Conservation (phyloP, 164 flowering plant genomes). For the Dillenia suffruticosa region DNA sequence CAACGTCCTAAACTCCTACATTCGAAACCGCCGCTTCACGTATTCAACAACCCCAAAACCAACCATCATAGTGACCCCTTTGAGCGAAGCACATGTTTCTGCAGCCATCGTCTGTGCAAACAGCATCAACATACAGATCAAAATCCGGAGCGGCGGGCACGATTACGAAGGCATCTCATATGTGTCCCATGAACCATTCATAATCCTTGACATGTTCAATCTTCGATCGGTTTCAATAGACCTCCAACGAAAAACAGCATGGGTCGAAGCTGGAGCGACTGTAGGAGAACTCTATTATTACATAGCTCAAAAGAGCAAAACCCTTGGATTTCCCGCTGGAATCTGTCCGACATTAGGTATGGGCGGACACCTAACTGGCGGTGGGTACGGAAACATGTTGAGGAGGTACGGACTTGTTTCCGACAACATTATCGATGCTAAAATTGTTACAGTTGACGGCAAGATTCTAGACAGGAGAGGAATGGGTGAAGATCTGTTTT, state of each 20-base stretch:
- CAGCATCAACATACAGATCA: no score
- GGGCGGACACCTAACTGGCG: conserved; percentile 41
- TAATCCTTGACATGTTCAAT: conserved; percentile 32
- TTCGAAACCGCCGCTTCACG: no score
- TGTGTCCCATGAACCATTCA: conserved; percentile 14
- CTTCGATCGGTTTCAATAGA: conserved; percentile 2
- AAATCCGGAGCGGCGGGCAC: no score
- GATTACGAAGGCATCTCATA: conserved; percentile 19
- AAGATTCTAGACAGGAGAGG: no score
- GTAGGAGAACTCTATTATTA: conserved; percentile 30
- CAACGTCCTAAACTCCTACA: no score
- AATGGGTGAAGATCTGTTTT: no score
- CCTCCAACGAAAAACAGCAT: conserved; percentile 15
- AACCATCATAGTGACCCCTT: no score
- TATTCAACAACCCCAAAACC: no score
- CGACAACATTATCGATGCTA: conserved; percentile 42
- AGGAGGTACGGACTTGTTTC: conserved; percentile 39
- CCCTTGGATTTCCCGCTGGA: conserved; percentile 37
- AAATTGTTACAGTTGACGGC: not conserved
- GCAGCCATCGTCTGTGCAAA: no score
- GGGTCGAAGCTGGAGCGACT: conserved; percentile 41
- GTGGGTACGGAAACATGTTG: conserved; percentile 41
- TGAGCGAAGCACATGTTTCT: no score
- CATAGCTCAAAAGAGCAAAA: conserved; percentile 27
- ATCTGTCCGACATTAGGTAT: conserved; percentile 33